A percentile compares a stretch with the other conserved stretches of the same genome.
These are phyloP conservation scores for Apiospora kogelbergensis DNA, from an alignment of 2,329 filamentous ascomycete genomes.

Conservation along the genomic window DNA sequence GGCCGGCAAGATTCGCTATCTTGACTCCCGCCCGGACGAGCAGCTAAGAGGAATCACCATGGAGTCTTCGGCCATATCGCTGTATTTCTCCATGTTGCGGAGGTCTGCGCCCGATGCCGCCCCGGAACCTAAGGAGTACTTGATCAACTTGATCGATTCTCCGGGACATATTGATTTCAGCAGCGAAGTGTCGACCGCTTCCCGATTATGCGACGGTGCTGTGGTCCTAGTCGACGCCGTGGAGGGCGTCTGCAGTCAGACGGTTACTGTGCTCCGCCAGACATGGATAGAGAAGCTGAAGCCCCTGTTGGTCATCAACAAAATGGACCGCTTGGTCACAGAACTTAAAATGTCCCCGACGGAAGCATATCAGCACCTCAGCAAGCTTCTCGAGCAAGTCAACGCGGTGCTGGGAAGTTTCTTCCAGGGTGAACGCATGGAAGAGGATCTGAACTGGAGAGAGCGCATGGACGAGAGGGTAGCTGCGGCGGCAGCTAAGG, in stretches of 20 bases:
- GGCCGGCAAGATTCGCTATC: slow-evolving; percentile 95
- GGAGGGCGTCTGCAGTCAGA: slow-evolving; percentile 97
- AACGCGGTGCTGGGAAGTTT: slow-evolving; percentile 98
- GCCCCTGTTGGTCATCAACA: slow-evolving; percentile 94
- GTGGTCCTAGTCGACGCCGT: slow-evolving; percentile 95
- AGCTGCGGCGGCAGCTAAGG: slow-evolving; percentile 67
- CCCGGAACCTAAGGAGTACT: slow-evolving; percentile 80
- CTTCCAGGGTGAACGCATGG: slow-evolving; percentile 97
- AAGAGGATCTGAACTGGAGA: slow-evolving; percentile 94
- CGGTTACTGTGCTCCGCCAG: slow-evolving; percentile 92
- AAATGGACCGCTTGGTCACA: slow-evolving; percentile 92
- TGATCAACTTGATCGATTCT: slow-evolving; percentile 97
- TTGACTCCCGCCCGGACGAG: slow-evolving; percentile 94
- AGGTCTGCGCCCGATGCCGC: slow-evolving; percentile 66
- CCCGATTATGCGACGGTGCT: slow-evolving; percentile 89
- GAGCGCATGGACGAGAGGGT: slow-evolving; percentile 88
- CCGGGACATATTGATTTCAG: slow-evolving; percentile 99
- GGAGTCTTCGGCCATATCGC: slow-evolving; percentile 97
- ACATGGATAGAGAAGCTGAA: slow-evolving; percentile 96
- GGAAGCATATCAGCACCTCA: slow-evolving; percentile 88
- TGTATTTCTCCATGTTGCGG: slow-evolving; percentile 91
- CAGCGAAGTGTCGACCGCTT: slow-evolving; percentile 95
- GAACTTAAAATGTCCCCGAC: slow-evolving; percentile 90
- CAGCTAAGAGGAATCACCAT: slow-evolving; percentile 98
- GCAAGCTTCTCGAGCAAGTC: slow-evolving; percentile 88